These are phyloP conservation scores for Pisolithus thermaeus DNA, from an alignment of 1,284 basidiomycete genomes.

Conservation along the genomic window DNA sequence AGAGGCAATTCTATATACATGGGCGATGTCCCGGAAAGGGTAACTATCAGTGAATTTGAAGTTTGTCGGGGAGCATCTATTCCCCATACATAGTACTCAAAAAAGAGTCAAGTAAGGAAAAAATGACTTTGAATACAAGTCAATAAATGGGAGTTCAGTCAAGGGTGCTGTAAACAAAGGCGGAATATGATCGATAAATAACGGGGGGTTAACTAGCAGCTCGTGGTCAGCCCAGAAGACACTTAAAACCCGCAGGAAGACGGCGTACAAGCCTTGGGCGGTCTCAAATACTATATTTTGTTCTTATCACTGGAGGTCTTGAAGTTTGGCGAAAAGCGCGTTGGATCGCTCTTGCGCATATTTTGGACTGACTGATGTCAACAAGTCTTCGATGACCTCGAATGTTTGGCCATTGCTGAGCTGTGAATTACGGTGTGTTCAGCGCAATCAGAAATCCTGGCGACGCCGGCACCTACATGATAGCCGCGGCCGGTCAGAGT, in stretches of 20 bases:
- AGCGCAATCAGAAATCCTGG: neutral
- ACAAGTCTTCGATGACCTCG: conserved; percentile 54
- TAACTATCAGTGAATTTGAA: neutral
- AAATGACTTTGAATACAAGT: neutral
- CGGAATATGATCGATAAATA: neutral
- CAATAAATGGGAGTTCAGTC: neutral
- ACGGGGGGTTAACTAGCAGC: no score
- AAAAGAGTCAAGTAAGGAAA: neutral
- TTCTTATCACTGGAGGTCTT: conserved; percentile 32
- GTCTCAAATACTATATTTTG: neutral
- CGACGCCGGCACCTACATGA: conserved; percentile 31
- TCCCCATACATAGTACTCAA: neutral
- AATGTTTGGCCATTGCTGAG: conserved; percentile 28
- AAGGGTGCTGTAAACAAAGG: neutral
- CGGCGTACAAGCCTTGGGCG: neutral
- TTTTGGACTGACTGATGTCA: conserved; percentile 45
- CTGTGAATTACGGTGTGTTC: conserved; percentile 11
- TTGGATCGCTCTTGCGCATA: conserved; percentile 45
- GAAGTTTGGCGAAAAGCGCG: conserved; percentile 42
- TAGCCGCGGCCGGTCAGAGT: conserved; percentile 51
- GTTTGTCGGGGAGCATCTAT: neutral
- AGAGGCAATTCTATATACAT: neutral
- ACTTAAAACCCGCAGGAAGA: neutral
- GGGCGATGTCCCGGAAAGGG: neutral
- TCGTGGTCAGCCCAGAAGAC: neutral